Conservation (phyloP, 2,329 filamentous ascomycete genomes). For the Epichloe scottii region DNA sequence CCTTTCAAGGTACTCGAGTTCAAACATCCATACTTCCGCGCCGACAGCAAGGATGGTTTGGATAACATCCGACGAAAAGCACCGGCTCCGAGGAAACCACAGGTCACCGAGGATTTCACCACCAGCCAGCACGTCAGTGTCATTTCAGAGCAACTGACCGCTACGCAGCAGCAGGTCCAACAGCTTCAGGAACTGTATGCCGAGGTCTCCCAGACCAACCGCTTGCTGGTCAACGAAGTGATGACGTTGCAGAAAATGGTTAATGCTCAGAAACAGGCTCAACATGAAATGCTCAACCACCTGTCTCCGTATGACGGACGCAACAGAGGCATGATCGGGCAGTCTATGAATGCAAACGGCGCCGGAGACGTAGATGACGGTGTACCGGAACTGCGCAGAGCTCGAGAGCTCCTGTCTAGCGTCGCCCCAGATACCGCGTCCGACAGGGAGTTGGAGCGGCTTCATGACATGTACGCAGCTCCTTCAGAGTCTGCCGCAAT, state of each 20-base stretch:
- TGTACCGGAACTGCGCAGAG: slow-evolving; percentile 40
- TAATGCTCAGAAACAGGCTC: slow-evolving; percentile 43
- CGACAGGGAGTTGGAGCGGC: slow-evolving; percentile 42
- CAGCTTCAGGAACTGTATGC: slow-evolving; percentile 74
- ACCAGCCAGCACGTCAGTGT: slow-evolving; percentile 81
- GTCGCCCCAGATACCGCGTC: slow-evolving; percentile 38
- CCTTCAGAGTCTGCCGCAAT: slow-evolving; percentile 39
- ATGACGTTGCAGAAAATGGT: slow-evolving; percentile 48
- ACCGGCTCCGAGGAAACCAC: slow-evolving; percentile 71
- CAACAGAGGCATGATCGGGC: slow-evolving; percentile 22
- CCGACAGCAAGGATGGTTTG: slow-evolving; percentile 88
- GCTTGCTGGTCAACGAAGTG: slow-evolving; percentile 49
- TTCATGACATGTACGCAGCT: slow-evolving; percentile 41
- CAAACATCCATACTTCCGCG: slow-evolving; percentile 90
- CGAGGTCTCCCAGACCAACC: slow-evolving; percentile 56
- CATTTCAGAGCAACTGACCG: slow-evolving; percentile 75
- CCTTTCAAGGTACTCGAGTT: slow-evolving; percentile 55
- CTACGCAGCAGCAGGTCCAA: slow-evolving; percentile 86
- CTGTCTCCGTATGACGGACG: slow-evolving; percentile 35
- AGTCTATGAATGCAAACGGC: slow-evolving; percentile 21
- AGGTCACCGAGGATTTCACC: slow-evolving; percentile 56
- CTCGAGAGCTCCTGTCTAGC: slow-evolving; percentile 42
- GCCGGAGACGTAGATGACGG: slow-evolving; percentile 36
- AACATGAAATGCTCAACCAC: slow-evolving; percentile 44
- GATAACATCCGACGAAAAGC: slow-evolving; percentile 96